A percentile compares a stretch with the other conserved stretches of the same genome.
These are phyloP conservation scores for Scalesia atractyloides DNA, from an alignment of 129 eudicot species.

Conservation along the genomic window DNA sequence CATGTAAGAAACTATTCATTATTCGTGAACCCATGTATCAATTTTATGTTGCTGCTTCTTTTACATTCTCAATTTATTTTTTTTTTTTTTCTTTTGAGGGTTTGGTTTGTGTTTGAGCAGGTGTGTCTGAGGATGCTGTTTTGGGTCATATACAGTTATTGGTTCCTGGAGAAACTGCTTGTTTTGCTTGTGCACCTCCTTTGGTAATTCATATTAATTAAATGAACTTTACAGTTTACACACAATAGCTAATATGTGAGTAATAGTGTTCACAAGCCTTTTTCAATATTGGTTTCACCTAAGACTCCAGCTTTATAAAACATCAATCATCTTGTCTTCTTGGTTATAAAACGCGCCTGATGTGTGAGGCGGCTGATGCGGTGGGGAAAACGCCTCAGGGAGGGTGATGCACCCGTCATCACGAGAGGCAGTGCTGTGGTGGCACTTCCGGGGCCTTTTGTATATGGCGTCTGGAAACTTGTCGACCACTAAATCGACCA, in stretches of 20 bases:
- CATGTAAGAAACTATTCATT: neutral
- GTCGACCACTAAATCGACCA: too few species aligned
- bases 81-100: neutral
- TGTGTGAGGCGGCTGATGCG: too few species aligned
- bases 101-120: slow-evolving; percentile 41
- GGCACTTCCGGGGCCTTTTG: too few species aligned
- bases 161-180: slow-evolving; percentile 98
- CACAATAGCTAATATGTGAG: neutral
- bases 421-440: too few species aligned
- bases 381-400: too few species aligned
- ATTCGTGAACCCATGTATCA: slow-evolving; percentile 1
- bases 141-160: too few species aligned
- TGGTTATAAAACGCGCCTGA: too few species aligned
- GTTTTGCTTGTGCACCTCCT: slow-evolving; percentile 99
- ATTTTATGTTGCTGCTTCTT: neutral
- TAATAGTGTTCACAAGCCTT: neutral
- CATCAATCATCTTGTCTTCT: neutral
- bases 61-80: neutral
- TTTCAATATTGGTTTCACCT: neutral
- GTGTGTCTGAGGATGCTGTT: slow-evolving; percentile 98
- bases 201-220: slow-evolving; percentile 46
- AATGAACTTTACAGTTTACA: neutral
- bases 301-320: neutral
- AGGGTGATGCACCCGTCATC: too few species aligned
- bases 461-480: too few species aligned